phyloP scores from a whole-genome alignment of 306 rosid species.

The Crataegus laevigata region DNA sequence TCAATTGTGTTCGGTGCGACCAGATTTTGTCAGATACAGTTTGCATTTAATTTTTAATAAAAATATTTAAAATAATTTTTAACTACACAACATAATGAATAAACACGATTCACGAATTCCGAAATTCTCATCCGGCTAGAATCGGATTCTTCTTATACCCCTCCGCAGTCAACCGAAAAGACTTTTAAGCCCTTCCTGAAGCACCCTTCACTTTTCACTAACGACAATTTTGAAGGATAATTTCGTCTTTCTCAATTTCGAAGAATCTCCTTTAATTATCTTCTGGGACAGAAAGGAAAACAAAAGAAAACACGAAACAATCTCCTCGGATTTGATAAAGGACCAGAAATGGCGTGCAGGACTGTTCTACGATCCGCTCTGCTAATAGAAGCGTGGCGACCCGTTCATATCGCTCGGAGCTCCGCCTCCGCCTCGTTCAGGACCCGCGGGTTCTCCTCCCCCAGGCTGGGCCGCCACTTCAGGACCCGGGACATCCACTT shows the following conservation, averaged over 20 bases:
- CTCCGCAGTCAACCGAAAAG: background rate
- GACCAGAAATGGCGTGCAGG: slow-evolving; percentile 57
- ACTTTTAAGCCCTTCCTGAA: background rate
- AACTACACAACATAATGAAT: too few relatives aligned
- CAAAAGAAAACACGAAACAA: background rate
- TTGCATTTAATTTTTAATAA: too few relatives aligned
- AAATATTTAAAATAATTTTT: too few relatives aligned
- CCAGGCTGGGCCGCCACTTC: slow-evolving; percentile 12
- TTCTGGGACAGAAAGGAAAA: background rate
- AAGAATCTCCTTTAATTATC: background rate
- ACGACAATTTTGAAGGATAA: background rate
- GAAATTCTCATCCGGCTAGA: too few relatives aligned
- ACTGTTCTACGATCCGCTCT: slow-evolving; percentile 49
- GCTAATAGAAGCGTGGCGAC: slow-evolving; percentile 47
- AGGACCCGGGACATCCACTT: slow-evolving; percentile 33
- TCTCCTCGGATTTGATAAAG: background rate
- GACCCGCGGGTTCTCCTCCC: slow-evolving; percentile 7
- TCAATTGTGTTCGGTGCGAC: too few relatives aligned
- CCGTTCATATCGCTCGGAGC: slow-evolving; percentile 23
- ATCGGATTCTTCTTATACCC: too few relatives aligned
- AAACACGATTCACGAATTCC: too few relatives aligned
- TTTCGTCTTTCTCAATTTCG: background rate
- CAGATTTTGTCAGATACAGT: too few relatives aligned
- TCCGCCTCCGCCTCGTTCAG: slow-evolving; percentile 21
- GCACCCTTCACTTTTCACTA: fast-evolving